phyloP scores from a whole-genome alignment of 2,329 filamentous ascomycete species.

The Colletotrichum sublineola region DNA sequence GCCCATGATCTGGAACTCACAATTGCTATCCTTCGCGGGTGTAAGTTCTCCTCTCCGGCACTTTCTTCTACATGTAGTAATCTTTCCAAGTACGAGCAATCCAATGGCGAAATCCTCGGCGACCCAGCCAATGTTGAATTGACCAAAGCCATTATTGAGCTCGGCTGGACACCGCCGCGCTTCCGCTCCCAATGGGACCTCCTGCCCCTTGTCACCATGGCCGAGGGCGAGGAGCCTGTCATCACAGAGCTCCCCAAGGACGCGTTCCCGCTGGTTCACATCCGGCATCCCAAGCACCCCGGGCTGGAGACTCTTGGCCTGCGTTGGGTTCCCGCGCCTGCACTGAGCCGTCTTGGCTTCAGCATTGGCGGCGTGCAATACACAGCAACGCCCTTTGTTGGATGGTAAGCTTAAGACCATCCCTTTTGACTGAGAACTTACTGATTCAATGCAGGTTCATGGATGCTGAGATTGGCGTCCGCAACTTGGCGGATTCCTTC shows the following conservation, averaged over 20 bases:
- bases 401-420: slow-evolving; percentile 13
- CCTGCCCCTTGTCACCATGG: slow-evolving; percentile 37
- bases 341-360: slow-evolving; percentile 40
- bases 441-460: slow-evolving; percentile 33
- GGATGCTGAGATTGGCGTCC: slow-evolving; percentile 40
- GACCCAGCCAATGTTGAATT: slow-evolving; percentile 38
- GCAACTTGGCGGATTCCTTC: slow-evolving; percentile 38
- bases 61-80: background rate
- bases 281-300: slow-evolving; percentile 39
- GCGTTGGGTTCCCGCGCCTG: slow-evolving; percentile 40
- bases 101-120: slow-evolving; percentile 33
- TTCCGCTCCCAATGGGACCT: slow-evolving; percentile 40
- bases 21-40: slow-evolving; percentile 34
- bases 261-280: slow-evolving; percentile 37
- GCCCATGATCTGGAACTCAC: slow-evolving; percentile 41
- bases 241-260: slow-evolving; percentile 38
- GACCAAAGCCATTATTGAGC: slow-evolving; percentile 39
- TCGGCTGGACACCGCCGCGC: slow-evolving; percentile 38
- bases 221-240: slow-evolving; percentile 37
- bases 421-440: background rate
- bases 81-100: slow-evolving; percentile 29
- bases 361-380: slow-evolving; percentile 40
- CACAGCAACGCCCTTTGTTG: slow-evolving; percentile 36
- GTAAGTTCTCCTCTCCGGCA: slow-evolving; percentile 6
- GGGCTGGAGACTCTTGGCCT: slow-evolving; percentile 36